These are phyloP conservation scores for Sporothrix euskadiensis DNA, from an alignment of 2,329 filamentous ascomycete genomes.

Conservation along the genomic window DNA sequence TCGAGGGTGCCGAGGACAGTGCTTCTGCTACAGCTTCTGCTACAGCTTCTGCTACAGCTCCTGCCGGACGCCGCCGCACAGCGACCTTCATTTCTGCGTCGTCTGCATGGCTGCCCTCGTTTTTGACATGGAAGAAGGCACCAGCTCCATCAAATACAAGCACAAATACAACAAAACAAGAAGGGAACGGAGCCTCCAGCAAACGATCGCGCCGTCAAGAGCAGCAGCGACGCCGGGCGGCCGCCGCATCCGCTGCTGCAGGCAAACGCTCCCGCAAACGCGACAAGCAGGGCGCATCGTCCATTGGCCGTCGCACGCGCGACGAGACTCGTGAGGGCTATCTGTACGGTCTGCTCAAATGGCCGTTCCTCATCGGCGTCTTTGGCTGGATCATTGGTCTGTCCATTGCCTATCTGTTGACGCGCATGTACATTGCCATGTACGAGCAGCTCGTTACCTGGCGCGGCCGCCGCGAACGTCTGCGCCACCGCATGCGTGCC, in stretches of 20 bases:
- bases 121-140: constrained; percentile 8
- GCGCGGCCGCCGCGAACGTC: constrained; percentile 72
- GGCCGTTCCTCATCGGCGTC: constrained; percentile 81
- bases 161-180: not conserved
- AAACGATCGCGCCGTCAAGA: constrained; percentile 42
- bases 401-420: constrained; percentile 72
- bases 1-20: constrained; percentile 40
- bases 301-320: constrained; percentile 58
- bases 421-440: constrained; percentile 82
- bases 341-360: constrained; percentile 85
- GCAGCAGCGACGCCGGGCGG: constrained; percentile 19
- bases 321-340: constrained; percentile 96
- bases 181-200: constrained; percentile 33
- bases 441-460: constrained; percentile 93
- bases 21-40: not conserved
- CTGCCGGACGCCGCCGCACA: not conserved
- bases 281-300: constrained; percentile 37
- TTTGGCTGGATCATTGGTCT: constrained; percentile 77
- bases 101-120: constrained; percentile 20
- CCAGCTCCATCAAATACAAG: not conserved
- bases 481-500: constrained; percentile 69
- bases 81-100: not conserved
- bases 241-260: constrained; percentile 39
- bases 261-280: constrained; percentile 27
- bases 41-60: not conserved